Percentiles rank a stretch among this genome's conserved stretches.
Evolutionary conservation across 257 asterid species (phyloP).

Genomic region (Striga asiatica): DNA sequence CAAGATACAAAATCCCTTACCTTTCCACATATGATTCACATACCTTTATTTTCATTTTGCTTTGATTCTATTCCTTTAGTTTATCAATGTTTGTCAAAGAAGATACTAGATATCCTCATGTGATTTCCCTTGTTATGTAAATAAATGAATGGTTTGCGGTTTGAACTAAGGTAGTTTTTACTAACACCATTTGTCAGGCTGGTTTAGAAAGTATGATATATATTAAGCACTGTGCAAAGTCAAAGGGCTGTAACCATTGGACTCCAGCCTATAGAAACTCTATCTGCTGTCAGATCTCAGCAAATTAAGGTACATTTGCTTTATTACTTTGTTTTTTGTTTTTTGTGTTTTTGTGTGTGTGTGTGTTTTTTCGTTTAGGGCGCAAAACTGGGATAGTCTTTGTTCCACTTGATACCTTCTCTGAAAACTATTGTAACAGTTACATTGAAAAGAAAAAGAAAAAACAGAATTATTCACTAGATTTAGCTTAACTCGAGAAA

Average conservation of each 20-base stretch:
- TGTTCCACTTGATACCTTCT: neutral
- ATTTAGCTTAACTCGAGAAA: too few relatives aligned
- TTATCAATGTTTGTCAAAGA: too few relatives aligned
- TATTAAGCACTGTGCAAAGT: conserved; percentile 97
- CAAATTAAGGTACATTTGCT: conserved; percentile 63
- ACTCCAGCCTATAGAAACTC: conserved; percentile 85
- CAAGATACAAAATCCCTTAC: too few relatives aligned
- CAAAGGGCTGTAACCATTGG: conserved; percentile 94
- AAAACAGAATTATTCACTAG: too few relatives aligned
- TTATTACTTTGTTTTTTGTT: neutral
- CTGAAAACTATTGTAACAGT: too few relatives aligned
- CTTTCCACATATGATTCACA: too few relatives aligned
- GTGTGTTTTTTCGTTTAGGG: too few relatives aligned
- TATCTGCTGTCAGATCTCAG: conserved; percentile 81
- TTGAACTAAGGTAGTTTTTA: too few relatives aligned
- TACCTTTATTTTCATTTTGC: too few relatives aligned
- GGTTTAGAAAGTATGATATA: conserved; percentile 95
- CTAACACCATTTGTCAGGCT: conserved; percentile 49
- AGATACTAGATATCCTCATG: neutral
- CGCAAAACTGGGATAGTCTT: neutral
- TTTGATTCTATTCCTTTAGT: too few relatives aligned
- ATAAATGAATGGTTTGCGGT: too few relatives aligned
- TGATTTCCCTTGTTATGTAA: neutral
- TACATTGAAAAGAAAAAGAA: too few relatives aligned
- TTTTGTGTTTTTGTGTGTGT: neutral